Conservation (phyloP, 805 yeast species). For the Saccharomycopsis fibuligera region DNA sequence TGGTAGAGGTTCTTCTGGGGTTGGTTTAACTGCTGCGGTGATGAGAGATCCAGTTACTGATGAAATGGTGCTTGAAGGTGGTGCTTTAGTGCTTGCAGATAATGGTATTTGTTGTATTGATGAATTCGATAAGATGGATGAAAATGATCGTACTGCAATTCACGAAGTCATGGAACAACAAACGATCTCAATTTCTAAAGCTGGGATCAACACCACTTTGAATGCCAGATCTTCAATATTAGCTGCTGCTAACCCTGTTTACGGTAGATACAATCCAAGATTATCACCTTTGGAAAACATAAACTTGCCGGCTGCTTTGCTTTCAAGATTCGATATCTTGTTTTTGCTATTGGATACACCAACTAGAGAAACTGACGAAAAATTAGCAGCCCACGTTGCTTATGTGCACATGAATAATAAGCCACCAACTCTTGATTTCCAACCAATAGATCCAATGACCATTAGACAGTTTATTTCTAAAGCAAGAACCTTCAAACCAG, state of each 20-base stretch:
- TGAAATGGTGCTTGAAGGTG: slow-evolving; percentile 97
- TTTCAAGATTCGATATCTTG: slow-evolving; percentile 90
- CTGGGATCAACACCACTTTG: slow-evolving; percentile 93
- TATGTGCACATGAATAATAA: slow-evolving; percentile 89
- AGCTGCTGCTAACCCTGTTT: slow-evolving; percentile 98
- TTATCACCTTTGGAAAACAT: slow-evolving; percentile 92
- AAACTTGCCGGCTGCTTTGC: slow-evolving; percentile 90
- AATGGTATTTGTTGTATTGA: slow-evolving; percentile 98
- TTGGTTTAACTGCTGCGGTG: slow-evolving; percentile 97
- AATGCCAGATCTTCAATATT: slow-evolving; percentile 92
- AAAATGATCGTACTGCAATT: slow-evolving; percentile 91
- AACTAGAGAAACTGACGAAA: slow-evolving; percentile 68
- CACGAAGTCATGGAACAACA: slow-evolving; percentile 99
- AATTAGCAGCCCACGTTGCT: slow-evolving; percentile 89
- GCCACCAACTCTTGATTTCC: slow-evolving; percentile 68
- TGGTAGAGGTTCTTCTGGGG: slow-evolving; percentile 98
- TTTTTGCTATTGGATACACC: slow-evolving; percentile 85
- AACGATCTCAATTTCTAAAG: slow-evolving; percentile 93
- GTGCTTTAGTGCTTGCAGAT: slow-evolving; percentile 94
- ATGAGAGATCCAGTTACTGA: slow-evolving; percentile 99
- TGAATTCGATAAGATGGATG: slow-evolving; percentile 99
- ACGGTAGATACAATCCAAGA: slow-evolving; percentile 88
- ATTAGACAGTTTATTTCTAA: slow-evolving; percentile 83
- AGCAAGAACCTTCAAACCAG: slow-evolving; percentile 83
- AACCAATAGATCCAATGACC: slow-evolving; percentile 70